These are phyloP conservation scores for Stipa capillata DNA, from an alignment of 176 grass and related monocot species.

Conservation along the genomic window DNA sequence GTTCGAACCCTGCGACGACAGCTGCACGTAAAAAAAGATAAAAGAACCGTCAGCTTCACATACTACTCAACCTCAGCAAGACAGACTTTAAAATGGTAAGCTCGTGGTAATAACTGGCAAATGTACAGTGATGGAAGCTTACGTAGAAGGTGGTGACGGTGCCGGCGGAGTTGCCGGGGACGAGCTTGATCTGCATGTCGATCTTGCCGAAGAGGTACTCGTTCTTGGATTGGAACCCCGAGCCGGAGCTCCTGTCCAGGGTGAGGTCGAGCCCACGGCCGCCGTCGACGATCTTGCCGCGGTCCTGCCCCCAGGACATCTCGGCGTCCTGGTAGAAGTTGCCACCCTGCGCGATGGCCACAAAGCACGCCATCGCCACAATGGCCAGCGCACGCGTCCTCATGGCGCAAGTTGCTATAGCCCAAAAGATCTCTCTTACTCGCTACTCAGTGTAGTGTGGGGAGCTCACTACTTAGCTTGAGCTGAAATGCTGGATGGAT, in stretches of 20 bases:
- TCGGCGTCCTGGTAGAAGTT: conserved; percentile 68
- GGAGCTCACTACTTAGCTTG: too few species aligned
- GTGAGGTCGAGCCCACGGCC: conserved; percentile 59
- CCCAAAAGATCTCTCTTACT: too few species aligned
- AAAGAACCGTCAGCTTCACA: neutral
- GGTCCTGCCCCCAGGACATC: conserved; percentile 56
- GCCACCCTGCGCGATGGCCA: conserved; percentile 13
- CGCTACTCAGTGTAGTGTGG: neutral
- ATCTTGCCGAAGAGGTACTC: conserved; percentile 80
- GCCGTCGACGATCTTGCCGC: conserved; percentile 54
- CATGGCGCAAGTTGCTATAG: conserved; percentile 7
- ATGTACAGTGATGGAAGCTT: neutral
- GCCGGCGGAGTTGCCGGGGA: conserved; percentile 76
- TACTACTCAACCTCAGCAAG: too few species aligned
- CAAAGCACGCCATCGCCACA: conserved; percentile 12
- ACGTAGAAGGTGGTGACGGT: conserved; percentile 84
- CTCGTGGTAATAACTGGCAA: too few species aligned
- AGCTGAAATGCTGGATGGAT: neutral
- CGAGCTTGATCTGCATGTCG: conserved; percentile 89
- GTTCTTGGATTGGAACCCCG: conserved; percentile 61
- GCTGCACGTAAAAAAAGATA: neutral
- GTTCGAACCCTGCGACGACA: conserved; percentile 46
- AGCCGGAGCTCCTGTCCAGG: conserved; percentile 58
- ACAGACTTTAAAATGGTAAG: too few species aligned
- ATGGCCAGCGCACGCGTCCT: neutral